Evolutionary conservation across 139 green algal species (phyloP).

Genomic region (Trebouxia sp.): DNA sequence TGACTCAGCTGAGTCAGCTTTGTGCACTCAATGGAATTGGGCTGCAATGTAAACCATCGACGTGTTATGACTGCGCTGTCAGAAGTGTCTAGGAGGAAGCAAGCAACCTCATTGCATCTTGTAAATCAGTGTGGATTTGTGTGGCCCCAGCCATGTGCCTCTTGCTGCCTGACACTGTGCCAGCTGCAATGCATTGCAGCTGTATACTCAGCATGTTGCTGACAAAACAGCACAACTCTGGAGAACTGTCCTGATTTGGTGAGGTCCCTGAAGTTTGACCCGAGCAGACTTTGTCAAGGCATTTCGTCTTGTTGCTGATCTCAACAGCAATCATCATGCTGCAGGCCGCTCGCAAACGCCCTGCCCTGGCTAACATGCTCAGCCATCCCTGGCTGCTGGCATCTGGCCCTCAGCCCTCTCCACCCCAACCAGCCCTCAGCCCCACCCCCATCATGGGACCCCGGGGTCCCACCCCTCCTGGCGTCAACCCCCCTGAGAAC

Average conservation of each 20-base stretch:
- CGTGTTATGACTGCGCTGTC: neutral
- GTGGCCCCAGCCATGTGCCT: too few relatives aligned
- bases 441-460: neutral
- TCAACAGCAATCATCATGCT: neutral
- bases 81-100: neutral
- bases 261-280: neutral
- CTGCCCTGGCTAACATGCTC: conserved; percentile 32
- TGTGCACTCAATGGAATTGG: neutral
- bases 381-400: conserved; percentile 34
- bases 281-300: neutral
- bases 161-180: too few relatives aligned
- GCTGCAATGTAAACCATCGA: neutral
- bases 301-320: neutral
- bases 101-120: neutral
- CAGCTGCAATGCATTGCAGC: too few relatives aligned
- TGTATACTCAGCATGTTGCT: too few relatives aligned
- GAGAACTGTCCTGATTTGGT: neutral
- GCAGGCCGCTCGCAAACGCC: conserved; percentile 34
- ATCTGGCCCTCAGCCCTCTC: too few relatives aligned
- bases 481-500: neutral
- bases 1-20: neutral
- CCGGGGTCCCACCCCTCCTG: neutral
- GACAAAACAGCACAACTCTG: too few relatives aligned
- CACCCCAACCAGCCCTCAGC: neutral
- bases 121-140: too few relatives aligned